phyloP scores from a whole-genome alignment of 257 asterid species.

The Plantago major region DNA sequence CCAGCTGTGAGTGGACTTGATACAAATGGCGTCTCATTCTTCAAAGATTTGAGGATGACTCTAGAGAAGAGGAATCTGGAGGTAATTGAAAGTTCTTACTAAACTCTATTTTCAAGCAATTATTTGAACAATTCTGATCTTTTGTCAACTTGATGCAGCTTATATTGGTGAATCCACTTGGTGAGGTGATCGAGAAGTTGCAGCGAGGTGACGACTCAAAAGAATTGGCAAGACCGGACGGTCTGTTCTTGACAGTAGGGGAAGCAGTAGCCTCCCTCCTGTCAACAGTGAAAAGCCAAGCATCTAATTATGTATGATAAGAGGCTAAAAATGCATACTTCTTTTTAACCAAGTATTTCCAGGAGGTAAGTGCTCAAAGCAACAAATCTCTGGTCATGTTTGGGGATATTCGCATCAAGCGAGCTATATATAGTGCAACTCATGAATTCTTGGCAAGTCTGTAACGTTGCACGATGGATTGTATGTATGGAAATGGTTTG shows the following conservation, averaged over 20 bases:
- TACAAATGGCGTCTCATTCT: constrained; percentile 71
- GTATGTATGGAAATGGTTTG: no score
- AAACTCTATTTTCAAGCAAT: not conserved
- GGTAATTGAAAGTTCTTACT: constrained; percentile 32
- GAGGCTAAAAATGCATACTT: not conserved
- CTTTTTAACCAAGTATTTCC: not conserved
- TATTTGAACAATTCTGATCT: not conserved
- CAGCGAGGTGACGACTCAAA: constrained; percentile 45
- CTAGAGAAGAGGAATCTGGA: constrained; percentile 56
- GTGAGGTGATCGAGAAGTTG: constrained; percentile 76
- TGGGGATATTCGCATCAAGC: no score
- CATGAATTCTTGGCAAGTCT: no score
- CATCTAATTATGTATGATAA: constrained; percentile 32
- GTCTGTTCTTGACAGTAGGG: constrained; percentile 75
- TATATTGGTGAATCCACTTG: constrained; percentile 75
- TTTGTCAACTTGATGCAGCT: constrained; percentile 36
- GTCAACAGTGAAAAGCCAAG: constrained; percentile 38
- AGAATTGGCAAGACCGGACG: constrained; percentile 47
- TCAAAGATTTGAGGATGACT: constrained; percentile 63
- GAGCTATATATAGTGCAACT: no score
- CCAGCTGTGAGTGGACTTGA: constrained; percentile 78
- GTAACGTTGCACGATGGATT: no score
- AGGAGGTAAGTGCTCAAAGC: constrained; percentile 3
- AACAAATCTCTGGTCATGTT: not conserved
- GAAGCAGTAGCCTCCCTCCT: constrained; percentile 67